Evolutionary conservation across 2,329 filamentous ascomycete species (phyloP), one percentile per base, ranked within the genome.

Genomic region (Kalaharituber pfeilii): DNA sequence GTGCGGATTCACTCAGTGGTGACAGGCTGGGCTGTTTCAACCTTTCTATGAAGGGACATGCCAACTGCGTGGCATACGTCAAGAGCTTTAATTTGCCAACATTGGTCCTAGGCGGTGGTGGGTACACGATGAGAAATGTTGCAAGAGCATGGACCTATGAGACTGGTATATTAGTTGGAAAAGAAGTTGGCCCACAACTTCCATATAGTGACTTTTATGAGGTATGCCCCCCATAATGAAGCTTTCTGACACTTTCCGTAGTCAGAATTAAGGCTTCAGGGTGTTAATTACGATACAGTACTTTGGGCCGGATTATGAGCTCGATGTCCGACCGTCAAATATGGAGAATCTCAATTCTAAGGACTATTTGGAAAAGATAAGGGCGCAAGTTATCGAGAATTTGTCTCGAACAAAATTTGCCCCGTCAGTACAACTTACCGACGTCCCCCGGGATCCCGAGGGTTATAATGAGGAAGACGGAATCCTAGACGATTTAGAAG

Each of bases 171-270:
- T 70, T 83, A 3, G 75, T 82, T 11, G 76, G 75, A 2, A 71
- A 79, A 53, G 69, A 74, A 28, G 75, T 83, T 66, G 72, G 71
- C 2, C 72, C 77, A n/a, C 74, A 80, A 50, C 69, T 83, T 44
- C 80, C 80, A 1, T 83, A 79, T 66, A 83, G 81, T 59, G 80
- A 83, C 65, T 83, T 82, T 65, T 83, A 83, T 65, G 80, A 82
- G 67, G 75, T 76, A 66, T 63, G 68, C 59, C 47, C 28, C 9
- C 27, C 33, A 3, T 49, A 53, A 49, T 26, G 27, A 13, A 25
- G n/a, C 5, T n/a, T 39, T 39, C 33, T 4, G 15, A 6, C 15
- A 39, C 13, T 47, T 20, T 8, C 49, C n/a, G n/a, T n/a, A n/a
- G n/a, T n/a, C n/a, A n/a, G n/a, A n/a, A n/a, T n/a, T n/a, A n/a